Base-by-base conservation (phyloP, 1,139 yeast species). In the Kurtzmaniella natalensis region DNA sequence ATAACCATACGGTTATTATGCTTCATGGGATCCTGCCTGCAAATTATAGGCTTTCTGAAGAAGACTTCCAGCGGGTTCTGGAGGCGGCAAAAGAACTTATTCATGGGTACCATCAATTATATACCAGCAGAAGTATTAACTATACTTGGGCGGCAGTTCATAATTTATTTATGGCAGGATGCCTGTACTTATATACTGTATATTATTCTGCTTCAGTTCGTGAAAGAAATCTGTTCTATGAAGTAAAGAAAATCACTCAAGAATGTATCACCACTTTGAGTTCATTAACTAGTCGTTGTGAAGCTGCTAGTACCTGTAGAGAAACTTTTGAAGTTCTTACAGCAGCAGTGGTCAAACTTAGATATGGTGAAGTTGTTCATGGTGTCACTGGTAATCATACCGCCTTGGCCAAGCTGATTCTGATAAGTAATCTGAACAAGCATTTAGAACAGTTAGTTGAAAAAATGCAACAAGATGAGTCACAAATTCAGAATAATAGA, bases 101-200 rank as follows among this genome's bases (percentile, higher is more conserved):
- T 36, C 63, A 68, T 30, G 72, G 78, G 28, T 88, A 85, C 53
- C 62, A 72, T 31, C 74, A 71, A 33, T 60, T 87, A 28, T 74
- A 74, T 43, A 57, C 62, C 15, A 69, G 69, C 22, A 76, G 75
- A 45, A 67, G 76, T 31, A 71, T 87, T 41, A 87, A 87, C 53
- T 88, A 84, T 57, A 86, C 96, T 0, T 88, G 96, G 96, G 92
- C 89, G 1, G 94, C 94, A 0, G 92, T 87, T 2, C 94, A 87
- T 53, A 87, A 86, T 53, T 61, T 86, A 36, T 86, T 86, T 51
- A 81, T 84, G 82, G 92, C 95, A 0, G 95, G 95, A 1, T 82
- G 92, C 15, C 82, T 95, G 2, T 86, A 79, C 47, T 64, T 87
- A 29, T 87, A 83, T 51, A 73, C 89, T 1, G 66, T 86, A 10